Evolutionary conservation across 2,329 filamentous ascomycete genomes (phyloP).

Genomic region (Fusarium caatingaense): DNA sequence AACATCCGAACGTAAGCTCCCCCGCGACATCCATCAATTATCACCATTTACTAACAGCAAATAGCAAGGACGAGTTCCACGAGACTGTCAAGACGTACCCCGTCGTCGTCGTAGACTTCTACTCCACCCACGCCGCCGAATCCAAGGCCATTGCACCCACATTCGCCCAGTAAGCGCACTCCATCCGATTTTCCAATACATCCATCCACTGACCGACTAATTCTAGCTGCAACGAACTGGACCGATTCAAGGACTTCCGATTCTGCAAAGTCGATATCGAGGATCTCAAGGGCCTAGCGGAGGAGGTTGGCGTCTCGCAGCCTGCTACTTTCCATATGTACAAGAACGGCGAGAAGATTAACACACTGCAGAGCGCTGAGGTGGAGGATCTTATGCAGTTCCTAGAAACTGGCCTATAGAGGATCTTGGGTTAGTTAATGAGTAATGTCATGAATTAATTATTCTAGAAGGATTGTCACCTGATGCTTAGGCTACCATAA

Average conservation of each 20-base stretch:
- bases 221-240: conserved; percentile 18
- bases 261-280: conserved; percentile 34
- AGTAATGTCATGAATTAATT: not conserved
- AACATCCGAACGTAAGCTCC: conserved; percentile 26
- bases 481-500: too few species aligned
- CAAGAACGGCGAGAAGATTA: conserved; percentile 27
- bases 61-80: conserved; percentile 31
- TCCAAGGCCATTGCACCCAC: conserved; percentile 28
- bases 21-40: too few species aligned
- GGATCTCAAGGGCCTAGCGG: conserved; percentile 13
- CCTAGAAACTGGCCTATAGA: conserved; percentile 23
- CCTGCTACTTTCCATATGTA: conserved; percentile 30
- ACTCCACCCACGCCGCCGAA: conserved; percentile 18
- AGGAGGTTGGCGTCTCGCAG: conserved; percentile 16
- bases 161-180: conserved; percentile 20
- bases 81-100: conserved; percentile 23
- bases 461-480: not conserved
- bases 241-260: conserved; percentile 34
- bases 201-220: rapidly evolving
- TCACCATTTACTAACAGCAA: not conserved
- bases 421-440: not conserved
- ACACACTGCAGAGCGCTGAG: conserved; percentile 14
- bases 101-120: conserved; percentile 32
- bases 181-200: rapidly evolving
- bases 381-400: conserved; percentile 21